Evolutionary conservation across 2,329 filamentous ascomycete species (phyloP).

Genomic region (Penicillium sp.): DNA sequence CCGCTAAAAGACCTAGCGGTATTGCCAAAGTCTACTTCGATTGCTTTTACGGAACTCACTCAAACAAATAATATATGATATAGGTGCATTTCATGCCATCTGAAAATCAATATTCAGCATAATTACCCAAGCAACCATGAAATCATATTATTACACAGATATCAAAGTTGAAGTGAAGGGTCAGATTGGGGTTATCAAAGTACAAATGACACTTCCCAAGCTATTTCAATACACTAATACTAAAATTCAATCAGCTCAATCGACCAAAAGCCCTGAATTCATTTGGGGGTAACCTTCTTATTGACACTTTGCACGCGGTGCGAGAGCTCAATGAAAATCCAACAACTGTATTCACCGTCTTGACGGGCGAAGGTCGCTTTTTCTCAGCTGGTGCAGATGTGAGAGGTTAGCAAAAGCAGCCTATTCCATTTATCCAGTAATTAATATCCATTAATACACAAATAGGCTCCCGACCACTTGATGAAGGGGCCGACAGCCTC

Average conservation of each 20-base stretch:
- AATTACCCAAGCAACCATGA: too few species aligned
- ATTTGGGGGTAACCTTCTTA: conserved; percentile 52
- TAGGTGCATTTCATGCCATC: too few species aligned
- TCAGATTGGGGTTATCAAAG: conserved; percentile 51
- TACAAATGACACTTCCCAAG: neutral
- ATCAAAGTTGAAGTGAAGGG: conserved; percentile 50
- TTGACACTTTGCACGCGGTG: conserved; percentile 49
- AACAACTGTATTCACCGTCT: conserved; percentile 55
- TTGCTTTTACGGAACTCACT: too few species aligned
- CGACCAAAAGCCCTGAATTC: conserved; percentile 54
- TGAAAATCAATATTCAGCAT: neutral
- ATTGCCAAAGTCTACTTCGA: neutral
- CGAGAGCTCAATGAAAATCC: conserved; percentile 53
- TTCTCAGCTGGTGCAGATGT: conserved; percentile 57
- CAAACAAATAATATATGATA: too few species aligned
- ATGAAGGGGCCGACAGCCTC: neutral
- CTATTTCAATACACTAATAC: neutral
- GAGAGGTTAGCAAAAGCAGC: conserved; percentile 32
- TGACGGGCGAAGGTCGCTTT: conserved; percentile 56
- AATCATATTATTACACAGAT: conserved; percentile 42
- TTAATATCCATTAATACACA: neutral
- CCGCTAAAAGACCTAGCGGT: neutral
- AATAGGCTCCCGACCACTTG: neutral
- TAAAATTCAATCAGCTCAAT: conserved; percentile 47
- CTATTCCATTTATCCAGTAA: neutral